Base-by-base conservation (phyloP, 2,329 filamentous ascomycete genomes). In the Phialophora expanda region DNA sequence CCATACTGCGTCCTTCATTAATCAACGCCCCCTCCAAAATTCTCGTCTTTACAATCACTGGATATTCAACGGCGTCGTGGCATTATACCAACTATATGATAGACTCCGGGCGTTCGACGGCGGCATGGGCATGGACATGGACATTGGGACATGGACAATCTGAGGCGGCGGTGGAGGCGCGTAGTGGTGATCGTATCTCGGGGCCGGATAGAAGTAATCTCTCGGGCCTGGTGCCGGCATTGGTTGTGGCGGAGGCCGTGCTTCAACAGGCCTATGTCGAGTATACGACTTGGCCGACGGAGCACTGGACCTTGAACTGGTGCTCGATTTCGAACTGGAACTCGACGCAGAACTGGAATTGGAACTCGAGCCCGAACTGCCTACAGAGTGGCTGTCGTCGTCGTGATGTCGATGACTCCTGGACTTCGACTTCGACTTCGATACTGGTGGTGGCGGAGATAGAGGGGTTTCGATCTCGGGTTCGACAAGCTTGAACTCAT, bases 81-180 rank as follows among this genome's bases (percentile, higher is more conserved):
- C 67, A 62, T 69, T 69, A 53, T 69, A 69, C 67, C 67, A 69
- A 54, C 57, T 67, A 56, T 67, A 69, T n/a, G 65, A 67, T 46
- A 69, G 41, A 50, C 65, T 67, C 53, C 67, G 58, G 20, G 54
- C 65, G 38, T 34, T 65, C 14, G 44, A 51, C 9, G 54, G 44
- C 2, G 61, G 44, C 24, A 46, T 57, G 32, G 32, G 32, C 20
- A 58, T 56, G 1, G 30, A 34, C 54, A 61, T 61, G 11, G 46
- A 48, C 41, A 59, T 59, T 7, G 34, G 34, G 22, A 48, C 17
- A 28, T 44, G 56, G 41, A 59, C 20, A 14, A 38, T 8, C 34
- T 38, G 32, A 7, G 56, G 56, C 6, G 46, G 20, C 28, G 46
- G 58, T n/a, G 44, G n/a, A 34, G 28, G 48, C 30, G 44, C 30